Base-by-base conservation (phyloP, 2,329 filamentous ascomycete species). In the Clonostachys sp. region DNA sequence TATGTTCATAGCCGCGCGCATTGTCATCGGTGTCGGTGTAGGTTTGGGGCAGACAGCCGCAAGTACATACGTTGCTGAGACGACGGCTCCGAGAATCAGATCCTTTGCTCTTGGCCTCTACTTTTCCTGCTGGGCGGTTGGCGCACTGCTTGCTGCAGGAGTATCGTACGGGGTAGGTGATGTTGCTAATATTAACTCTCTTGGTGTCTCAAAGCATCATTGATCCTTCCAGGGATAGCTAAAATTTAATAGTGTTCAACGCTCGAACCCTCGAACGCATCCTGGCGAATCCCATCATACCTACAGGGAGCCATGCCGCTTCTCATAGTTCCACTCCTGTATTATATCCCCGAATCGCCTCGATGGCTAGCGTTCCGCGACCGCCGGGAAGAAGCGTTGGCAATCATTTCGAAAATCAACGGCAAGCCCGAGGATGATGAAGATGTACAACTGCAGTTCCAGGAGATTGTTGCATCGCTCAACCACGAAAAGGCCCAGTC, bases 21-120 rank as follows among this genome's bases (percentile, higher is more conserved):
- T 75, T 18, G 58, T 77, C 7, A 57, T 77, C 5, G 74, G 74
- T 0, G 61, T 75, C 36, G 74, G 74, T 5, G 60, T 56, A 5
- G 65, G 61, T 5, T 54, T 73, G 12, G 66, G 69, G 2, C 68
- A 64, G 16, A 66, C 72, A n/a, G 68, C 70, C 2, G 72, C 66
- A 5, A 63, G 64, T 1, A 68, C 74, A 1, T 75, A 73, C 46
- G 62, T 78, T 5, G 65, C 68, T 3, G 76, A 80, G 59, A 72
- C 69, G 0, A 72, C 73, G 45, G 62, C 72, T 1, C 45, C 48
- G 2, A 20, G 42, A 1, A 42, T 48, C 18, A 45, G 52, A 4
- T 48, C 35, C 9, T 44, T 55, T 14, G 52, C 46, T 18, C 42
- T 48, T 18, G 46, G 54, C 0, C 43, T 55, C 7, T 56, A 50